phyloP scores from a whole-genome alignment of 2,329 filamentous ascomycete genomes.

The Myotisia sp. region DNA sequence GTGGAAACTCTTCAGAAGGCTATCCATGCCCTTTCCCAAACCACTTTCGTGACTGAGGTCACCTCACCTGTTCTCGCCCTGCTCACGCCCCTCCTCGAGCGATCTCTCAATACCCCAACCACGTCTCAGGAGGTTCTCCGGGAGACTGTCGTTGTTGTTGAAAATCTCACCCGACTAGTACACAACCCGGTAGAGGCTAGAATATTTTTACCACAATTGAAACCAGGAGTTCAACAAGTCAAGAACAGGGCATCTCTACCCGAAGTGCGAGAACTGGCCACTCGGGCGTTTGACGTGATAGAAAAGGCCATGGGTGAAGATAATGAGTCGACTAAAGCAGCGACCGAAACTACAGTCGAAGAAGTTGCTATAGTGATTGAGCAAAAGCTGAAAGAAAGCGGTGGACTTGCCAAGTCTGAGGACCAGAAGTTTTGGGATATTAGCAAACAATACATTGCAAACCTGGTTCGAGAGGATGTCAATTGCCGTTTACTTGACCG shows the following conservation, averaged over 20 bases:
- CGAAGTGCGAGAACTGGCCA: slow-evolving; percentile 82
- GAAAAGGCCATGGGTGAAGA: slow-evolving; percentile 76
- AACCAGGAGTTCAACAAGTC: slow-evolving; percentile 83
- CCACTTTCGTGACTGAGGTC: slow-evolving; percentile 94
- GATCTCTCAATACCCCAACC: slow-evolving; percentile 77
- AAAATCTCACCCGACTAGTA: slow-evolving; percentile 96
- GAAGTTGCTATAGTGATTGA: slow-evolving; percentile 66
- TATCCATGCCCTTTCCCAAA: slow-evolving; percentile 90
- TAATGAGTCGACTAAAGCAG: slow-evolving; percentile 46
- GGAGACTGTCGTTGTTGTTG: slow-evolving; percentile 89
- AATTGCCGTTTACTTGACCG: slow-evolving; percentile 67
- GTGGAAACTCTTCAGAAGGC: slow-evolving; percentile 81
- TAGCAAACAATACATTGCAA: slow-evolving; percentile 59
- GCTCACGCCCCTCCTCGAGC: slow-evolving; percentile 84
- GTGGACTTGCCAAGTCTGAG: slow-evolving; percentile 49
- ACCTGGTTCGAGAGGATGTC: slow-evolving; percentile 76
- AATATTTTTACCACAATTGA: slow-evolving; percentile 85
- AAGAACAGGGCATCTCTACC: slow-evolving; percentile 78
- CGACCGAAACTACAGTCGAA: slow-evolving; percentile 48
- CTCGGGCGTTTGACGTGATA: slow-evolving; percentile 71
- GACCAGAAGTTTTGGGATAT: slow-evolving; percentile 48
- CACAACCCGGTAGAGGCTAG: slow-evolving; percentile 90
- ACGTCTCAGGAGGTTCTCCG: slow-evolving; percentile 89
- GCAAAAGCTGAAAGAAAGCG: slow-evolving; percentile 56
- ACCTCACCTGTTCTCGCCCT: slow-evolving; percentile 90